Base-by-base conservation (phyloP, 257 asterid genomes). In the Nicotiana undulata region DNA sequence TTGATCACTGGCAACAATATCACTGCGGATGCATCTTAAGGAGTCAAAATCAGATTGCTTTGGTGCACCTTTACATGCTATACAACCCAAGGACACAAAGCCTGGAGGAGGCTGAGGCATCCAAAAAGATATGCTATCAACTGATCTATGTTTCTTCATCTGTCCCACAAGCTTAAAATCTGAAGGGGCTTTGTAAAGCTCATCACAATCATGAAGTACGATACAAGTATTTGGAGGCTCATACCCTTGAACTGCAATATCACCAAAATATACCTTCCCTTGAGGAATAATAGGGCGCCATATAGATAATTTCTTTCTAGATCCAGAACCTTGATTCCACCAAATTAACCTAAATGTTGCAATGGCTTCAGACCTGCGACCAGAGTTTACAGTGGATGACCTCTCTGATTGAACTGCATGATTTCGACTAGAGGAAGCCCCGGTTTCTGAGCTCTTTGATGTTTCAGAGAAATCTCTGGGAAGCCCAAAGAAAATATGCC, bases 31-130 rank as follows among this genome's bases (percentile, higher is more conserved):
- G 85, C 98, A 95, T 91, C 97, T 90, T 78, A 95, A 85, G 82
- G 93, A 90, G 88, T 68, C 65, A 82, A 92, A 88, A 85, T 92
- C 99, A 77, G 99, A 91, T 81, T 79, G 86, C 86, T 90, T 93
- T 70, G 98, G 98, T 7, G 84, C 85, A 74, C 97, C 95, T 86
- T 89, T 95, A 86, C 89, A 89, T 53, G 96, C 95, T 83, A 93
- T 84, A 90, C 97, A 93, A 79, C 99, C 99, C 83, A 95, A 82
- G 77, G 97, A 81, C 82, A 91, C 95, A 88, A 90, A 95, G 63
- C 99, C 98, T 67, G 97, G 97, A 40, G 99, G 96, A 85, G 99
- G 97, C 88, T 92, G 98, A 77, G 99, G 99, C 93, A 90, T 88
- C 97, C 97, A 95, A 84, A 95, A 93, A 53, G 98, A 93, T 68